Evolutionary conservation across 306 rosid species (phyloP).

Genomic region (Glycine tomentella): DNA sequence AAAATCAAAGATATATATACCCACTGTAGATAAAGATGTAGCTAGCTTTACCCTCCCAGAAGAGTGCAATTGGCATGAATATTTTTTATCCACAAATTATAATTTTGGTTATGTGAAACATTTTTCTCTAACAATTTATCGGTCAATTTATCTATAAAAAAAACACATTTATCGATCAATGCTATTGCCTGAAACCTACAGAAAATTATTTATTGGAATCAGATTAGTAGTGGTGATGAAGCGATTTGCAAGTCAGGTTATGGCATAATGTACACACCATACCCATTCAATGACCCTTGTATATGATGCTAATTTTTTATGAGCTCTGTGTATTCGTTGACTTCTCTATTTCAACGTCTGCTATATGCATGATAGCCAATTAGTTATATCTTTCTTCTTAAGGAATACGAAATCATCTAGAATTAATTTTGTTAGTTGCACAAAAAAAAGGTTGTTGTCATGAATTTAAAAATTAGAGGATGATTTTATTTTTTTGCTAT

Average conservation of each 20-base stretch:
- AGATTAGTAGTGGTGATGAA: no score
- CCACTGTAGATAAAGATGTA: not conserved
- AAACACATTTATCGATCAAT: no score
- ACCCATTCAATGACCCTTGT: not conserved
- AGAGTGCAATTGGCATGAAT: not conserved
- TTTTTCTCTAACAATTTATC: no score
- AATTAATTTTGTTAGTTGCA: not conserved
- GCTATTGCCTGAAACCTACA: no score
- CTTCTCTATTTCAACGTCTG: slow-evolving; percentile 19
- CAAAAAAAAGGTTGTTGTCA: not conserved
- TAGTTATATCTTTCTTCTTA: not conserved
- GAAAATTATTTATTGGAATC: no score
- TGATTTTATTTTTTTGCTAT: no score
- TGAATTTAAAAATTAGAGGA: slow-evolving; percentile 1
- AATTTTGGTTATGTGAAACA: not conserved
- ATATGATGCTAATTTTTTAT: not conserved
- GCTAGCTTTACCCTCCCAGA: not conserved
- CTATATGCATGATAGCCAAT: slow-evolving; percentile 16
- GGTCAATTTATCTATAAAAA: no score
- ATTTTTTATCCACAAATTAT: not conserved
- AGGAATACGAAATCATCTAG: not conserved
- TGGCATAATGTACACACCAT: not conserved
- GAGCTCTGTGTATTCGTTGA: slow-evolving; percentile 7
- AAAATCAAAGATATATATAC: not conserved
- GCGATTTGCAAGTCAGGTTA: not conserved